phyloP scores from a whole-genome alignment of 2,329 filamentous ascomycete genomes.

The Aspergillus aculeatinus region DNA sequence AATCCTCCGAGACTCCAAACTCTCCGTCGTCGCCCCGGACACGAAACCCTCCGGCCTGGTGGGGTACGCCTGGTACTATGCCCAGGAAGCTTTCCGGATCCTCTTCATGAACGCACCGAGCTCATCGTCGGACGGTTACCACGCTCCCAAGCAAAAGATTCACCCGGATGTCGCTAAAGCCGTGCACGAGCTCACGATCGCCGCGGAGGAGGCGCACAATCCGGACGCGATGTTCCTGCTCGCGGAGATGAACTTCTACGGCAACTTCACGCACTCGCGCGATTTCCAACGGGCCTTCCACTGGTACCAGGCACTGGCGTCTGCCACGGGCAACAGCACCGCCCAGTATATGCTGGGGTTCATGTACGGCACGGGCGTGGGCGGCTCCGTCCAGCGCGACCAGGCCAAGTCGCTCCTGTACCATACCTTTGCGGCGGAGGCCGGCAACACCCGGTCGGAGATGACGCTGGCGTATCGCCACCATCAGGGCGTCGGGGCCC shows the following conservation, averaged over 20 bases:
- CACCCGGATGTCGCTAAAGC: constrained; percentile 54
- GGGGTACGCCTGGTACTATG: constrained; percentile 59
- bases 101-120: constrained; percentile 65
- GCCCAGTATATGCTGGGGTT: constrained; percentile 95
- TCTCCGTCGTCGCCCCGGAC: constrained; percentile 25
- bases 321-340: constrained; percentile 77
- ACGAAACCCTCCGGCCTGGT: constrained; percentile 58
- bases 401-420: constrained; percentile 91
- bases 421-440: constrained; percentile 87
- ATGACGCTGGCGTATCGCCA: constrained; percentile 92
- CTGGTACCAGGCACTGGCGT: constrained; percentile 76
- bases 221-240: constrained; percentile 85
- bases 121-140: constrained; percentile 22
- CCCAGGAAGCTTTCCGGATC: constrained; percentile 60
- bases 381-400: constrained; percentile 74
- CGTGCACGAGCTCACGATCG: constrained; percentile 58
- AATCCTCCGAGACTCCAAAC: constrained; percentile 30
- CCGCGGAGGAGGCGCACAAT: constrained; percentile 53
- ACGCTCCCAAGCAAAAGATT: constrained; percentile 35
- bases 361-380: constrained; percentile 92
- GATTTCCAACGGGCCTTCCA: constrained; percentile 77
- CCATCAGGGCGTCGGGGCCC: constrained; percentile 78
- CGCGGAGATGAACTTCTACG: constrained; percentile 94
- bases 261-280: constrained; percentile 84
- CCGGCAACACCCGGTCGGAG: constrained; percentile 78